Percentiles rank a stretch among this genome's conserved stretches.
Evolutionary conservation across 1,284 basidiomycete genomes (phyloP).

Genomic region (Apiotrichum domesticum): DNA sequence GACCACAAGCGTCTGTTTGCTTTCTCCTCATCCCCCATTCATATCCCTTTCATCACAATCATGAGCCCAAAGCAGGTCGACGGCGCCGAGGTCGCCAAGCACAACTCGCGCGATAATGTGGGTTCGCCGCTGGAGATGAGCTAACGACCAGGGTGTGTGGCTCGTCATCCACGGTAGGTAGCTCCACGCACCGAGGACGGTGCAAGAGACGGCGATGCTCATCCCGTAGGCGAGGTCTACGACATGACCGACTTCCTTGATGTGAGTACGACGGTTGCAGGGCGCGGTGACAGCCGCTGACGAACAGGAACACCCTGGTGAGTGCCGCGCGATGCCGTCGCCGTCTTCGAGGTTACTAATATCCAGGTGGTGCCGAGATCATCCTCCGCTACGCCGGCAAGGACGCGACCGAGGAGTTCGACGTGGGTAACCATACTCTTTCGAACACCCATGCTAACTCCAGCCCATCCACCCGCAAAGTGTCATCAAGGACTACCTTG

Average conservation of each 20-base stretch:
- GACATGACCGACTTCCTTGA: conserved; percentile 69
- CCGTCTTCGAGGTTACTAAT: background rate
- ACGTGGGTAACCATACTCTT: conserved; percentile 36
- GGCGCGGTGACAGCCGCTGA: background rate
- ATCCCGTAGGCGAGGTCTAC: conserved; percentile 56
- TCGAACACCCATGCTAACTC: background rate
- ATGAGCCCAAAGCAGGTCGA: conserved; percentile 31
- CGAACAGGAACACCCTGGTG: conserved; percentile 59
- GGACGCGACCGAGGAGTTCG: conserved; percentile 73
- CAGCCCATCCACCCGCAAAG: conserved; percentile 77
- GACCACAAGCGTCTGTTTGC: no score
- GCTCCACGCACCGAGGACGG: background rate
- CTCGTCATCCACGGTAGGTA: conserved; percentile 74
- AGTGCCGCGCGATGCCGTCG: conserved; percentile 10
- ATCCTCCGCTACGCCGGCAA: conserved; percentile 67
- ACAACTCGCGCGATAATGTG: conserved; percentile 43
- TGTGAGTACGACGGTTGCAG: conserved; percentile 49
- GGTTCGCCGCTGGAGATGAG: background rate
- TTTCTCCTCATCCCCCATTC: no score
- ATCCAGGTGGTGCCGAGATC: conserved; percentile 56
- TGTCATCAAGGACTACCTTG: conserved; percentile 74
- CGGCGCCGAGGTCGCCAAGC: conserved; percentile 43
- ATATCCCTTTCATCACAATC: background rate
- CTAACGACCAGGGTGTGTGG: conserved; percentile 62
- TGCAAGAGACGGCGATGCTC: background rate